phyloP scores from a whole-genome alignment of 2,329 filamentous ascomycete genomes.

The Paraconiothyrium sp. region DNA sequence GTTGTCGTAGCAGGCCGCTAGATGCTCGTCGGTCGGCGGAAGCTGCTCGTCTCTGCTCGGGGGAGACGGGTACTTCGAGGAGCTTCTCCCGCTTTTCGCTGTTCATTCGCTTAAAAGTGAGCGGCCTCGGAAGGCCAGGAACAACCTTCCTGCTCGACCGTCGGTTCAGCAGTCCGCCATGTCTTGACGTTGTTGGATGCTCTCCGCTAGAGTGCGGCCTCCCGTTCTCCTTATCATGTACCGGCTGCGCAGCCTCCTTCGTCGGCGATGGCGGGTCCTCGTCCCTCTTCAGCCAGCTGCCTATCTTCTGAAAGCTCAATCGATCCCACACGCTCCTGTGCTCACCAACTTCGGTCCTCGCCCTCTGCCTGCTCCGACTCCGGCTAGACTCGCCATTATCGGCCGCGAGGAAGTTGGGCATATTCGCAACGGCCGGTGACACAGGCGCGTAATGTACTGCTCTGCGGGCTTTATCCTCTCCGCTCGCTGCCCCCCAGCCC shows the following conservation, averaged over 20 bases:
- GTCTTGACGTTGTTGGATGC: constrained; percentile 19
- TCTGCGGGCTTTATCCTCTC: constrained; percentile 30
- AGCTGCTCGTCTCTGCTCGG: constrained; percentile 75
- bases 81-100: constrained; percentile 81
- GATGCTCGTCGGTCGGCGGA: constrained; percentile 74
- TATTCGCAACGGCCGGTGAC: constrained; percentile 26
- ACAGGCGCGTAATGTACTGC: constrained; percentile 27
- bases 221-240: constrained; percentile 44
- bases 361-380: constrained; percentile 44
- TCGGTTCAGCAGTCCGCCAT: constrained; percentile 35
- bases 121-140: constrained; percentile 77
- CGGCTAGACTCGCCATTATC: constrained; percentile 41
- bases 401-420: constrained; percentile 39
- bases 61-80: constrained; percentile 69
- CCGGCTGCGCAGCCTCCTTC: constrained; percentile 17
- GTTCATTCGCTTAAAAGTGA: constrained; percentile 83
- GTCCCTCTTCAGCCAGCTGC: constrained; percentile 52
- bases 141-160: constrained; percentile 68
- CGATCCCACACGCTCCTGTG: constrained; percentile 50
- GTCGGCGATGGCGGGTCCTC: constrained; percentile 40
- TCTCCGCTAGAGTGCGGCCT: constrained; percentile 47
- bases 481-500: constrained; percentile 7
- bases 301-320: constrained; percentile 51
- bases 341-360: constrained; percentile 44
- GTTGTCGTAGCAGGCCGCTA: constrained; percentile 62